phyloP scores from a whole-genome alignment of 2,329 filamentous ascomycete species.

The Fusarium nelsonii region DNA sequence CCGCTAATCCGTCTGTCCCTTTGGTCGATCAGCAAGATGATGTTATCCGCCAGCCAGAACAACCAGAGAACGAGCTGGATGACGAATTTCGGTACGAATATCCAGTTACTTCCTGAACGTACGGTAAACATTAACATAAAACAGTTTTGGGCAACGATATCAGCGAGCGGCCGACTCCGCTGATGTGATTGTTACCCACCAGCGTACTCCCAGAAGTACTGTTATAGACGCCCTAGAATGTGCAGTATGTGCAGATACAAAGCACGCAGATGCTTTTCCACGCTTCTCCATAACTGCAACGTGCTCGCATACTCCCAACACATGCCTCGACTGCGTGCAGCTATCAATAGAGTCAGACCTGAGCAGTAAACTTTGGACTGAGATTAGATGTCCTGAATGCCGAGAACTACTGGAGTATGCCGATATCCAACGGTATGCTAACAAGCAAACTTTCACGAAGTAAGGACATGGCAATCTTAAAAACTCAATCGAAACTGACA shows the following conservation, averaged over 20 bases:
- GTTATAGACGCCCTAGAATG: slow-evolving; percentile 50
- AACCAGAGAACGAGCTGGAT: slow-evolving; percentile 42
- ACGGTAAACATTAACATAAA: slow-evolving; percentile 15
- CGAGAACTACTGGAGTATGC: slow-evolving; percentile 56
- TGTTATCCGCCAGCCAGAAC: slow-evolving; percentile 49
- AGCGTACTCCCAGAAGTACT: slow-evolving; percentile 44
- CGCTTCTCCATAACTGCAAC: slow-evolving; percentile 49
- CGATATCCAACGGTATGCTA: slow-evolving; percentile 61
- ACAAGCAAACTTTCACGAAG: slow-evolving; percentile 57
- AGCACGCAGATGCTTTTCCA: slow-evolving; percentile 50
- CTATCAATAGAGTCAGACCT: slow-evolving; percentile 53
- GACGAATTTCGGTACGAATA: slow-evolving; percentile 51
- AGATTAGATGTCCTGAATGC: slow-evolving; percentile 67
- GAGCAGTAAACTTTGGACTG: slow-evolving; percentile 55
- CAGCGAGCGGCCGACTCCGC: slow-evolving; percentile 45
- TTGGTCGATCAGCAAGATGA: slow-evolving; percentile 51
- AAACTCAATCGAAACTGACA: slow-evolving; percentile 7
- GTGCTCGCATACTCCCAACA: slow-evolving; percentile 52
- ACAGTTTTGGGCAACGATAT: slow-evolving; percentile 54
- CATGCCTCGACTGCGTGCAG: slow-evolving; percentile 54
- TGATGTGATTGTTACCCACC: slow-evolving; percentile 50
- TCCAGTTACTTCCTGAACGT: background rate
- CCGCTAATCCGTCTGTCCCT: slow-evolving; percentile 49
- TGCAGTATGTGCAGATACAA: slow-evolving; percentile 54
- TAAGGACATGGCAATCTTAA: slow-evolving; percentile 42